Evolutionary conservation across 352 stramenopile genomes (phyloP).

Genomic region (Peronospora farinosa): DNA sequence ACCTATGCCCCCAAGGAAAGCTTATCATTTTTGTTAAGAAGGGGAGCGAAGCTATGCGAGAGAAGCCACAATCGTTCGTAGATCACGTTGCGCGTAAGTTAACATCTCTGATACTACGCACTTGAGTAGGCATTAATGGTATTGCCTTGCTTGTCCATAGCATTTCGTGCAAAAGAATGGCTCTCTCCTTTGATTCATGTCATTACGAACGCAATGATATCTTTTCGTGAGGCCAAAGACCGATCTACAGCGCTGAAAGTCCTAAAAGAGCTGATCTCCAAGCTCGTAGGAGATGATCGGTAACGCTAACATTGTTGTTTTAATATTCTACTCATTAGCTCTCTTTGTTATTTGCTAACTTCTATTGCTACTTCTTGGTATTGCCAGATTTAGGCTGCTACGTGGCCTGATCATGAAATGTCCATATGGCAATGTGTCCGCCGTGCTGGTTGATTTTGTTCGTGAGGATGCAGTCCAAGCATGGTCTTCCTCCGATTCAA

Average conservation of each 20-base stretch:
- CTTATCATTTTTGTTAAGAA: constrained; percentile 5
- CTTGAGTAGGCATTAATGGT: not conserved
- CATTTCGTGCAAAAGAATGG: constrained; percentile 42
- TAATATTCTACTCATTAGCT: not conserved
- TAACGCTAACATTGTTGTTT: constrained; percentile 9
- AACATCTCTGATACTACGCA: not conserved
- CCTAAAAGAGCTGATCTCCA: constrained; percentile 36
- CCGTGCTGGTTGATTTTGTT: constrained; percentile 57
- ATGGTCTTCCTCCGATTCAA: constrained; percentile 29
- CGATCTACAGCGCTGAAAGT: constrained; percentile 33
- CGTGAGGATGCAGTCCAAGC: constrained; percentile 36
- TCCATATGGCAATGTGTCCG: constrained; percentile 65
- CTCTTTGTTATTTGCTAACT: not conserved
- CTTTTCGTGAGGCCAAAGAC: constrained; percentile 38
- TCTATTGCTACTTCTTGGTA: not conserved
- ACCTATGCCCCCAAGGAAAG: constrained; percentile 21
- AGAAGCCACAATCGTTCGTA: constrained; percentile 13
- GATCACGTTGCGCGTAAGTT: constrained; percentile 16
- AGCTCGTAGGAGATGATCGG: constrained; percentile 32
- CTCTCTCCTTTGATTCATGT: constrained; percentile 52
- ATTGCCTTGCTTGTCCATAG: constrained; percentile 13
- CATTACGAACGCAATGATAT: constrained; percentile 66
- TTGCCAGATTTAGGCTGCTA: constrained; percentile 45
- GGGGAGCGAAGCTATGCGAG: not conserved
- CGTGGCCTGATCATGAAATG: constrained; percentile 40